Percentiles rank a stretch among this genome's conserved stretches.
phyloP scores from a whole-genome alignment of 805 yeast species.

The Metschnikowia kunwiensis region DNA sequence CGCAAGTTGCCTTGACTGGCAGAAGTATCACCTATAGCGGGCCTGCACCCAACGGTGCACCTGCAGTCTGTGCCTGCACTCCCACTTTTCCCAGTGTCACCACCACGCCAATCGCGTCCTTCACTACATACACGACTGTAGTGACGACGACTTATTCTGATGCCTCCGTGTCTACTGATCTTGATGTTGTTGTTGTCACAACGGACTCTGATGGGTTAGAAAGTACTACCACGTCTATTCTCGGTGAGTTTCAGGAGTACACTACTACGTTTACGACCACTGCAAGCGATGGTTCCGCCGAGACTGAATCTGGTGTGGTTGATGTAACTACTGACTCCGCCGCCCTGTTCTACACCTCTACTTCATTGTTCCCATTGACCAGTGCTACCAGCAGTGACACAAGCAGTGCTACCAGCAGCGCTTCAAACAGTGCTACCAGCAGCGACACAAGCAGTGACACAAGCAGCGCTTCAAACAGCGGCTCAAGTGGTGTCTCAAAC shows the following conservation, averaged over 20 bases:
- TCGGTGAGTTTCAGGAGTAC: not conserved
- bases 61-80: constrained; percentile 3
- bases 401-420: too few species aligned
- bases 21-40: constrained; percentile 4
- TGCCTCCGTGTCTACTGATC: not conserved
- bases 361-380: too few species aligned
- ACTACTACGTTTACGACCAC: not conserved
- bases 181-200: not conserved
- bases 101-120: not conserved
- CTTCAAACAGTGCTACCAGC: not conserved
- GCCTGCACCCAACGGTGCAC: constrained; percentile 4
- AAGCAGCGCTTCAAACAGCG: not conserved
- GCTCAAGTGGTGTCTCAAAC: not conserved
- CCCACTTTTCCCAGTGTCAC: constrained; percentile 5
- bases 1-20: not conserved
- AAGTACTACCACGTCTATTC: not conserved
- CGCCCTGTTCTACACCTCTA: not conserved
- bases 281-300: not conserved
- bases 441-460: not conserved
- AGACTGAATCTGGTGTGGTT: not conserved
- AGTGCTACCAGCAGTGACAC: too few species aligned
- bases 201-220: not conserved
- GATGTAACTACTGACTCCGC: not conserved
- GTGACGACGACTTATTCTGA: not conserved
- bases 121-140: not conserved